phyloP scores from a whole-genome alignment of 768 basidiomycete species.

The Pulveroboletus ravenelii region DNA sequence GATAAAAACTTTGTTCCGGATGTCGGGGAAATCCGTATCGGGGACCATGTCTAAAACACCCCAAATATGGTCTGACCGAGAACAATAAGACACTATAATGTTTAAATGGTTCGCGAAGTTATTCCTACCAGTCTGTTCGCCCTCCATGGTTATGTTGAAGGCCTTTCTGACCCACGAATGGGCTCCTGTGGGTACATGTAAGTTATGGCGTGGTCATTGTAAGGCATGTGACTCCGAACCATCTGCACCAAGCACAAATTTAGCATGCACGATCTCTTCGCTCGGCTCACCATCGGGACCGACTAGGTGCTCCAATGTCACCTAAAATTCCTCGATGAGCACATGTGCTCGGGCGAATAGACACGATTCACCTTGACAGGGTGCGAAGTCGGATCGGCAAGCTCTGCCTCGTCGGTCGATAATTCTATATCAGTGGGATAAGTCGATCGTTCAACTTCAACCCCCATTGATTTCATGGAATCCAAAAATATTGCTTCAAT shows the following conservation, averaged over 20 bases:
- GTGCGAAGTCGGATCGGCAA: slow-evolving; percentile 20
- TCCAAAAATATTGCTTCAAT: slow-evolving; percentile 34
- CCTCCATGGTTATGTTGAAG: slow-evolving; percentile 66
- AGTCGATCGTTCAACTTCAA: slow-evolving; percentile 32
- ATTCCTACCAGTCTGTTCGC: slow-evolving; percentile 52
- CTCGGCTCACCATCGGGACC: slow-evolving; percentile 31
- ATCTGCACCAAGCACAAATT: slow-evolving; percentile 74
- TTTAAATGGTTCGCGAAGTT: neutral
- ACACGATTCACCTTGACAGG: slow-evolving; percentile 16
- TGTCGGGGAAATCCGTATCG: slow-evolving; percentile 51
- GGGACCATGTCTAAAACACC: slow-evolving; percentile 45
- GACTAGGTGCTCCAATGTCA: slow-evolving; percentile 18
- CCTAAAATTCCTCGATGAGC: slow-evolving; percentile 11
- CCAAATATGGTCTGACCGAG: slow-evolving; percentile 35
- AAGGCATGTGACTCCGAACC: slow-evolving; percentile 35
- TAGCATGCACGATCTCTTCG: slow-evolving; percentile 60
- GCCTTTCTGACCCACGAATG: slow-evolving; percentile 79
- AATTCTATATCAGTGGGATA: slow-evolving; percentile 27
- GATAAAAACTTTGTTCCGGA: slow-evolving; percentile 43
- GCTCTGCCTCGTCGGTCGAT: slow-evolving; percentile 20
- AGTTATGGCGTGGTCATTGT: neutral
- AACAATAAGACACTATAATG: neutral
- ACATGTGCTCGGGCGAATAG: neutral
- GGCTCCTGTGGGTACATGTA: slow-evolving; percentile 45
- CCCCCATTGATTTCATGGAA: slow-evolving; percentile 27